A percentile compares a stretch with the other conserved stretches of the same genome.
Conservation (phyloP, 805 yeast species). For the Pichia membranifaciens region DNA sequence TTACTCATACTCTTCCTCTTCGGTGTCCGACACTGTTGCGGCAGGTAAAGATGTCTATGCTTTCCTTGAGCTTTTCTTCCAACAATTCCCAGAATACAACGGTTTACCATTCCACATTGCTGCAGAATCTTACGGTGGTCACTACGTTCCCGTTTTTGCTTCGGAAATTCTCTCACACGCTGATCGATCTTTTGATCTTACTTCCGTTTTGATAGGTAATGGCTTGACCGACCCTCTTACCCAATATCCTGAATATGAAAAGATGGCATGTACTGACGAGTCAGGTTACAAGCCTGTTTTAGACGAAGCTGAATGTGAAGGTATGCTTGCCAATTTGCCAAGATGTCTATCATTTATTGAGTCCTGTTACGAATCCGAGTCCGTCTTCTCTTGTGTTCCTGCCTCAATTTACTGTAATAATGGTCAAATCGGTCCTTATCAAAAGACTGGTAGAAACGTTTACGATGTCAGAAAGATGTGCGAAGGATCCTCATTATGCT, state of each 20-base stretch:
- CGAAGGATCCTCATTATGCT: constrained; percentile 48
- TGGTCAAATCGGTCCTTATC: constrained; percentile 54
- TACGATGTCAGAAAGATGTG: constrained; percentile 58
- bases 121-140: constrained; percentile 84
- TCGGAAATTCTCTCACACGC: constrained; percentile 49
- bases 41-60: constrained; percentile 87
- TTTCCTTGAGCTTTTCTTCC: constrained; percentile 76
- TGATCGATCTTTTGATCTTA: constrained; percentile 55
- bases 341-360: constrained; percentile 59
- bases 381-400: constrained; percentile 57
- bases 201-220: constrained; percentile 84
- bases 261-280: constrained; percentile 93
- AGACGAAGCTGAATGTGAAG: constrained; percentile 60
- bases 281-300: constrained; percentile 69
- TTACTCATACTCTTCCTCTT: constrained; percentile 66
- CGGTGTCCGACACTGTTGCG: constrained; percentile 63
- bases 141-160: constrained; percentile 68
- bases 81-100: constrained; percentile 69
- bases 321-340: constrained; percentile 56
- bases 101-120: constrained; percentile 64
- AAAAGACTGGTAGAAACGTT: constrained; percentile 54
- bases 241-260: constrained; percentile 75
- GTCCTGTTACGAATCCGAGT: constrained; percentile 57
- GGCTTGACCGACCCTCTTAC: constrained; percentile 83
- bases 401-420: constrained; percentile 58